Base-by-base conservation (phyloP, 371 early-diverging fungal species). In the Mucor ambiguus region DNA sequence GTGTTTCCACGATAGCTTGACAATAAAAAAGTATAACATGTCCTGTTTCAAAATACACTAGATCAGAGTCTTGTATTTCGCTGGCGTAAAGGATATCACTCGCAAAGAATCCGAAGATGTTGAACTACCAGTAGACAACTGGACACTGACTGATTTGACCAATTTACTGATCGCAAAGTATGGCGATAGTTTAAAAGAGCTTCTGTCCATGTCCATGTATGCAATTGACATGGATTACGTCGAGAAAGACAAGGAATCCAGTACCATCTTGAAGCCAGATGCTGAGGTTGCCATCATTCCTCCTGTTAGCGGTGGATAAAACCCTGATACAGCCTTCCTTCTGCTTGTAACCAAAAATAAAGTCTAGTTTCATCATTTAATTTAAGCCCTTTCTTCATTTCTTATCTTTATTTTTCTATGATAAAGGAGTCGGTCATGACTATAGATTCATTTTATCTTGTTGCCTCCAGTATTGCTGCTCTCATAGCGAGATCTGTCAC, bases 211-310 rank as follows among this genome's bases (percentile, higher is more conserved):
- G 3, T 81, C 86, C 20, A 77, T 90, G 79, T 79, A 87, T 68
- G 89, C 91, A 0, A 74, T 91, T 38, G 88, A 93, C 71, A 81
- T 89, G 84, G 89, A 89, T 33, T 91, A 90, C 67, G 77, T 87
- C 52, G 84, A 82, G 16, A 74, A 81, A 26, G 64, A 84, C 11
- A 55, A 73, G 4, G 78, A 80, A 41, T 29, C 61, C 0, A 60
- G 29, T 0, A 80, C 77, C 26, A 33, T 61, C 0, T 58, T 92
- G 9, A 75, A 77, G 24, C 77, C 74, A 9, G 77, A 72, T 28
- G 86, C 88, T 60, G 91, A 90, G 64, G 75, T 92, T 1, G 92
- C 87, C 8, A 77, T 93, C 41, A 90, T 93, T 22, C 90, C 93
- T 16, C 92, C 90, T 20, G 93, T 93, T 16, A 89, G 90, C 67